These are phyloP conservation scores for Platismatia glauca DNA, from an alignment of 495 filamentous ascomycete genomes.

Conservation along the genomic window DNA sequence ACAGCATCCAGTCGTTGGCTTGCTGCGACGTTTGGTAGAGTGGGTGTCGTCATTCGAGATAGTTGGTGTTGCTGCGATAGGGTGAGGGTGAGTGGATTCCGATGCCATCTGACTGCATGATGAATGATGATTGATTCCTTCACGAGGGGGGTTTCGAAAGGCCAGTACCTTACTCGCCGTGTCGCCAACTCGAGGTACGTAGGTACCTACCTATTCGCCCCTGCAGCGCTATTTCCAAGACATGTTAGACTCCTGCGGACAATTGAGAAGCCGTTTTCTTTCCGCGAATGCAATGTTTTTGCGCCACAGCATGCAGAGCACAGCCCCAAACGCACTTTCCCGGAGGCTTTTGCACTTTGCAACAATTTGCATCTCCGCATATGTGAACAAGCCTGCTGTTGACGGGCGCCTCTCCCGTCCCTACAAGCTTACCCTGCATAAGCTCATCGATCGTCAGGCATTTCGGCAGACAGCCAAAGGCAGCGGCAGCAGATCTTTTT, in stretches of 20 bases:
- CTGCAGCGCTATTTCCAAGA: not conserved
- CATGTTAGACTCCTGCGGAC: too few species aligned
- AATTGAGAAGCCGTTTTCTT: too few species aligned
- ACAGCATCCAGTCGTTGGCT: not conserved
- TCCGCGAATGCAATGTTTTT: constrained; percentile 1
- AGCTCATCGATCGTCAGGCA: constrained; percentile 17
- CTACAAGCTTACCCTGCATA: constrained; percentile 14
- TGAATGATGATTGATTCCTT: too few species aligned
- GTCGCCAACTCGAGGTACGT: too few species aligned
- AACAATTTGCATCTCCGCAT: not conserved
- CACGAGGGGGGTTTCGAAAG: too few species aligned
- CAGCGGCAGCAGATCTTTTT: constrained; percentile 4
- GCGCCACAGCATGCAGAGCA: constrained; percentile 5
- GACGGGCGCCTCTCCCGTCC: constrained; percentile 9
- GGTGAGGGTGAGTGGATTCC: not conserved
- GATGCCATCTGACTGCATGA: not conserved
- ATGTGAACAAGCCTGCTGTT: not conserved
- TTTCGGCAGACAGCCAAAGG: constrained; percentile 6
- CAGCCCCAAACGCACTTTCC: constrained; percentile 5
- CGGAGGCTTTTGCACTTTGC: not conserved
- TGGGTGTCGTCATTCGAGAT: not conserved
- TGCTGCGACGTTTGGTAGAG: not conserved
- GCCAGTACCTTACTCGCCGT: too few species aligned
- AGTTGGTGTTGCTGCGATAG: not conserved
- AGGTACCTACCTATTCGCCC: constrained; percentile 4